Conservation (phyloP, 352 stramenopile genomes). For the Phytophthora macrochlamydospora region DNA sequence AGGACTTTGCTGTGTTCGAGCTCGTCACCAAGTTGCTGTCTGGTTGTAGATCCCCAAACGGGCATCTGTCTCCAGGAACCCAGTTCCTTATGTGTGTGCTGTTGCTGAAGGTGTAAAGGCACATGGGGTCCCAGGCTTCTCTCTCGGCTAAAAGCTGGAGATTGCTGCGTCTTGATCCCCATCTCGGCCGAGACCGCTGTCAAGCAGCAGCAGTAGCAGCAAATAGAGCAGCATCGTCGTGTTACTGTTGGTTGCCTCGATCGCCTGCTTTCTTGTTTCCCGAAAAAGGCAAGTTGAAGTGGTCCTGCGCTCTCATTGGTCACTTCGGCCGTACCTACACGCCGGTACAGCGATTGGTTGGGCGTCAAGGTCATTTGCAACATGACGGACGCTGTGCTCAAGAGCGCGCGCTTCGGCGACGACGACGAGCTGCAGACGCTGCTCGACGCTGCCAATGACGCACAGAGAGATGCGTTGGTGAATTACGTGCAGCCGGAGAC, state of each 20-base stretch:
- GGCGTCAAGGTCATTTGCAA: neutral
- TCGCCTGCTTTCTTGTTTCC: constrained; percentile 20
- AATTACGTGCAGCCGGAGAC: constrained; percentile 82
- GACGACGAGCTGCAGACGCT: constrained; percentile 60
- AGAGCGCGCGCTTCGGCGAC: constrained; percentile 77
- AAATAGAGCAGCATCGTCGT: neutral
- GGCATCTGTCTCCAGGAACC: constrained; percentile 36
- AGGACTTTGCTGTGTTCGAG: constrained; percentile 32
- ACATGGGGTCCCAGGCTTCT: constrained; percentile 31
- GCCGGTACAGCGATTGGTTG: neutral
- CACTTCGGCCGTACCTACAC: too few relatives aligned
- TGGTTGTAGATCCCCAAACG: constrained; percentile 68
- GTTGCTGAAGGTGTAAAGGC: constrained; percentile 42
- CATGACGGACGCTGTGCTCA: constrained; percentile 62
- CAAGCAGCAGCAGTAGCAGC: constrained; percentile 15
- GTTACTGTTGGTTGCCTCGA: too few relatives aligned
- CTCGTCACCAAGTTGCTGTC: constrained; percentile 51
- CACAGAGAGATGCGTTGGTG: constrained; percentile 39
- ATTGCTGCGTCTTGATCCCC: constrained; percentile 12
- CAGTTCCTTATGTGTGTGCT: constrained; percentile 13
- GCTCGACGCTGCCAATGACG: constrained; percentile 27
- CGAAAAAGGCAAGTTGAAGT: neutral
- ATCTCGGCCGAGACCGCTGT: neutral
- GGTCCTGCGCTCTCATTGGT: too few relatives aligned
- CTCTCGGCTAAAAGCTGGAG: constrained; percentile 30